These are phyloP conservation scores for Globisporangium iwayamae DNA, from an alignment of 352 stramenopile genomes.

Conservation along the genomic window DNA sequence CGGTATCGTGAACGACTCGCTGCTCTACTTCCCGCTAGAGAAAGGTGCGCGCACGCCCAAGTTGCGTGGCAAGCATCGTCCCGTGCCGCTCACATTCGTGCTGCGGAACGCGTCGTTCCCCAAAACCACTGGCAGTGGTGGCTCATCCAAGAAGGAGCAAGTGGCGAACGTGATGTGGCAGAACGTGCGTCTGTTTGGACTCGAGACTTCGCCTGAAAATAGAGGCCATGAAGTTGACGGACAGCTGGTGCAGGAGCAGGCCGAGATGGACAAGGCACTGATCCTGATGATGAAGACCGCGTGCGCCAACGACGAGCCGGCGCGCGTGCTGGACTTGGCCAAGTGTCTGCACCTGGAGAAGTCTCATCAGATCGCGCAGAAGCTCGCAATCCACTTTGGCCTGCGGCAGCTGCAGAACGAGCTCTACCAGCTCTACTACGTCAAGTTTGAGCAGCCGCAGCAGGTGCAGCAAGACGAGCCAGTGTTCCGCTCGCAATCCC, in stretches of 20 bases:
- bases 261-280: constrained; percentile 80
- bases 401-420: constrained; percentile 68
- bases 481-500: neutral
- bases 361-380: constrained; percentile 80
- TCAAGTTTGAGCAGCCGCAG: constrained; percentile 47
- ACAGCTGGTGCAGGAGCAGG: constrained; percentile 52
- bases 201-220: constrained; percentile 20
- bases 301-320: constrained; percentile 62
- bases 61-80: constrained; percentile 67
- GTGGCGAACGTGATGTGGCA: constrained; percentile 62
- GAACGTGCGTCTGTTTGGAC: constrained; percentile 46
- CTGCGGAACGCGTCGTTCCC: constrained; percentile 57
- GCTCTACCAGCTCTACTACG: constrained; percentile 67
- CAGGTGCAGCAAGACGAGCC: constrained; percentile 13
- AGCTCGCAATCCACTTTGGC: constrained; percentile 76
- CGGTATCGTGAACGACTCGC: constrained; percentile 64
- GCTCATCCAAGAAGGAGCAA: constrained; percentile 25
- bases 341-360: constrained; percentile 83
- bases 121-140: constrained; percentile 25
- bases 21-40: constrained; percentile 74
- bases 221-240: constrained; percentile 8
- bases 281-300: constrained; percentile 84
- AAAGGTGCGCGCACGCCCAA: constrained; percentile 35
- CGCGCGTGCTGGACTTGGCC: constrained; percentile 67
- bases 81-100: constrained; percentile 63